Percentiles rank a stretch among this genome's conserved stretches.
Conservation (phyloP, 768 basidiomycete species). For the Naganishia vishniacii region DNA sequence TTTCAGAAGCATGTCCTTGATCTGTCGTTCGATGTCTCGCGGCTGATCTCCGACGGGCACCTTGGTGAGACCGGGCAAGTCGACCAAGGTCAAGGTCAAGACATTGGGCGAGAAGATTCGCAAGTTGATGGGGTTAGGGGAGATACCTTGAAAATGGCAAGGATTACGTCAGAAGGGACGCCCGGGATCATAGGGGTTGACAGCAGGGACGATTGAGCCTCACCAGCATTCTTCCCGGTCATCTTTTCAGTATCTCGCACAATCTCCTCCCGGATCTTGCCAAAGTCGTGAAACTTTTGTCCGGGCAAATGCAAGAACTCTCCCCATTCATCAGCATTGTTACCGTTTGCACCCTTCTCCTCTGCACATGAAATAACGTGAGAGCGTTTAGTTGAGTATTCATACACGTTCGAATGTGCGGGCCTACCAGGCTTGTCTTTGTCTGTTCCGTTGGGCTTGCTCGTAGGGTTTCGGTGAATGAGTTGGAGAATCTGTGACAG, state of each 20-base stretch:
- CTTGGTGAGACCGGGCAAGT: constrained; percentile 88
- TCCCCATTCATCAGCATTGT: constrained; percentile 95
- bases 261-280: constrained; percentile 93
- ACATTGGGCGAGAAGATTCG: constrained; percentile 97
- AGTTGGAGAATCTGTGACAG: constrained; percentile 75
- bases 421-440: constrained; percentile 49
- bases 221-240: constrained; percentile 87
- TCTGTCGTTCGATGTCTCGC: constrained; percentile 94
- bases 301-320: constrained; percentile 92
- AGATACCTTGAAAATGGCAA: constrained; percentile 62
- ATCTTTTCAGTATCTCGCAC: constrained; percentile 95
- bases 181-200: too few species aligned
- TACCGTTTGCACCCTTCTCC: constrained; percentile 58
- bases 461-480: constrained; percentile 66
- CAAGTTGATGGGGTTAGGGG: constrained; percentile 92
- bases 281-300: constrained; percentile 96
- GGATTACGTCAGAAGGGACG: background rate
- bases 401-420: background rate
- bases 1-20: constrained; percentile 90
- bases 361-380: constrained; percentile 49
- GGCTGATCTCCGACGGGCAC: constrained; percentile 96
- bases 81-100: constrained; percentile 92
- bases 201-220: constrained; percentile 21
- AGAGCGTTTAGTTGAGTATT: background rate
- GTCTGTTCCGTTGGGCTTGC: constrained; percentile 46